Percentiles rank a stretch among this genome's conserved stretches.
Conservation (phyloP, 2,329 filamentous ascomycete genomes). For the Alternaria sp. region DNA sequence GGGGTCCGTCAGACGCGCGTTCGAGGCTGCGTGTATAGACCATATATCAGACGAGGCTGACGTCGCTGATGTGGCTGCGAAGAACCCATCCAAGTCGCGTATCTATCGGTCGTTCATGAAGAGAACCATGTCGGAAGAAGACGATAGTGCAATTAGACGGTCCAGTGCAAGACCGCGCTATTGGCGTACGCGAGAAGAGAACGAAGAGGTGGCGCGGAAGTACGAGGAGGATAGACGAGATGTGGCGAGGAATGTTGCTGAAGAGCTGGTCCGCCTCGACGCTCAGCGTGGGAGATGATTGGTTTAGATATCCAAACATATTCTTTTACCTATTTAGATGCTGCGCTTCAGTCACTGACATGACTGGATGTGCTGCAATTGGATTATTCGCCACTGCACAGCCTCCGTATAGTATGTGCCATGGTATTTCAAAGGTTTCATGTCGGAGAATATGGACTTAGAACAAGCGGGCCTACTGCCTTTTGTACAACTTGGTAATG, state of each 20-base stretch:
- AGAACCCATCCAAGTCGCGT: background rate
- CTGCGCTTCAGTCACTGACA: too few relatives aligned
- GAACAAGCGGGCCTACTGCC: too few relatives aligned
- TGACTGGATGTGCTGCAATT: too few relatives aligned
- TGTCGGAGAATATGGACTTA: too few relatives aligned
- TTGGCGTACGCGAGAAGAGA: conserved; percentile 22
- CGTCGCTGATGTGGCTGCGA: background rate
- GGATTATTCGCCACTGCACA: too few relatives aligned
- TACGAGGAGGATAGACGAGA: conserved; percentile 19
- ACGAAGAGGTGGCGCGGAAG: conserved; percentile 17
- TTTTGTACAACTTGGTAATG: too few relatives aligned
- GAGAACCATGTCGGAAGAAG: conserved; percentile 2
- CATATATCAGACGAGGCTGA: background rate
- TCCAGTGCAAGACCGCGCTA: conserved; percentile 21
- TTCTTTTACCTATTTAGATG: background rate
- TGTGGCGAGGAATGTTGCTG: conserved; percentile 11
- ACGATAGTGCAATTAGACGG: conserved; percentile 8
- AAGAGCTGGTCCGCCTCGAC: conserved; percentile 13
- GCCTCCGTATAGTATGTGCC: too few relatives aligned
- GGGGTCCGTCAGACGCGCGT: conserved; percentile 29
- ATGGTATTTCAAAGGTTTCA: too few relatives aligned
- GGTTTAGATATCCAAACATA: background rate
- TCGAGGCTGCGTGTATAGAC: conserved; percentile 21
- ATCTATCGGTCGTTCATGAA: conserved; percentile 25
- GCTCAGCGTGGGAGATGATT: background rate